A percentile compares a stretch with the other conserved stretches of the same genome.
Evolutionary conservation across 257 asterid species (phyloP).

Genomic region (Solanum habrochaites): DNA sequence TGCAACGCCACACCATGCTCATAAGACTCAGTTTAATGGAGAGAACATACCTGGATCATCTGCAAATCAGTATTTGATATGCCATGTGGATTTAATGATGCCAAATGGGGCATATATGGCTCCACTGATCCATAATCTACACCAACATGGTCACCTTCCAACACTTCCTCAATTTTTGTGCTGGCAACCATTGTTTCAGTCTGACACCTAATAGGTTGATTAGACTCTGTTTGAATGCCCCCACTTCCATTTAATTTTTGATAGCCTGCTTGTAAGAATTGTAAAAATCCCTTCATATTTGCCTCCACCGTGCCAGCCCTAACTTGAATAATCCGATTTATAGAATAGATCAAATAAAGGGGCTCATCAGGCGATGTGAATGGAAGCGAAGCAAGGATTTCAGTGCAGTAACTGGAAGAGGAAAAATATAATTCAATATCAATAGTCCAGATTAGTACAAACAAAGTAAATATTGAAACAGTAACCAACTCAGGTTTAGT

Average conservation of each 20-base stretch:
- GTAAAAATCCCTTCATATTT: slow-evolving; percentile 71
- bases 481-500: not conserved
- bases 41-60: slow-evolving; percentile 55
- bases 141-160: slow-evolving; percentile 19
- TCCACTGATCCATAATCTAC: slow-evolving; percentile 21
- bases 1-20: not conserved
- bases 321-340: slow-evolving; percentile 89
- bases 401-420: slow-evolving; percentile 72
- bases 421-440: slow-evolving; percentile 16
- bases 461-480: not conserved
- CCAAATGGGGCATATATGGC: slow-evolving; percentile 17
- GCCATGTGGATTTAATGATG: slow-evolving; percentile 26
- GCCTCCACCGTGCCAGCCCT: slow-evolving; percentile 83
- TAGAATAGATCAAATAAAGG: slow-evolving; percentile 75
- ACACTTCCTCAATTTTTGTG: slow-evolving; percentile 26
- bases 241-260: slow-evolving; percentile 35
- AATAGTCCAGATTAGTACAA: not conserved
- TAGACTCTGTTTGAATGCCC: slow-evolving; percentile 16
- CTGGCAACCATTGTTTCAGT: slow-evolving; percentile 14
- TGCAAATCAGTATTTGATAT: slow-evolving; percentile 38
- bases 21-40: not conserved
- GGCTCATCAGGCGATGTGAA: slow-evolving; percentile 89
- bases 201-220: slow-evolving; percentile 15
- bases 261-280: slow-evolving; percentile 40
- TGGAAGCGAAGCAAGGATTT: slow-evolving; percentile 90